These are phyloP conservation scores for Amanita rubescens DNA, from an alignment of 768 basidiomycete genomes.

Conservation along the genomic window DNA sequence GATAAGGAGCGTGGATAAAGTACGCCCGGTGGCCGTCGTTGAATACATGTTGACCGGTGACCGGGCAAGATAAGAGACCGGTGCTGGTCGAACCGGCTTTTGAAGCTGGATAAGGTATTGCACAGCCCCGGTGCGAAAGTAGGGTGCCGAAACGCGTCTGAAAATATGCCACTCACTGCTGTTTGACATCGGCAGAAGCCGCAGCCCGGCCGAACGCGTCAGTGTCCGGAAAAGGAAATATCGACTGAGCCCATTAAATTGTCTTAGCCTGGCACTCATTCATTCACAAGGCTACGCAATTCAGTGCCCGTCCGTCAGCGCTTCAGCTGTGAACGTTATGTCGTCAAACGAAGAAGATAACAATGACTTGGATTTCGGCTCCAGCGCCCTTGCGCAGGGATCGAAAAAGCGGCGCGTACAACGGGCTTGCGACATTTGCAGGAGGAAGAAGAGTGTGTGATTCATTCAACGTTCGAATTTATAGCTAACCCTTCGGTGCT, in stretches of 20 bases:
- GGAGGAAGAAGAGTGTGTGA: slow-evolving; percentile 72
- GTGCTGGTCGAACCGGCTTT: too few relatives aligned
- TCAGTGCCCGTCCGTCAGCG: neutral
- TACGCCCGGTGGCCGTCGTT: too few relatives aligned
- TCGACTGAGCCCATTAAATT: neutral
- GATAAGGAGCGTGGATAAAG: too few relatives aligned
- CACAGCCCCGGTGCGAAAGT: too few relatives aligned
- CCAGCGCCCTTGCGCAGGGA: slow-evolving; percentile 21
- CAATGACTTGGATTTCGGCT: slow-evolving; percentile 33
- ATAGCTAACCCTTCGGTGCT: neutral
- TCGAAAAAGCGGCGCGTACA: slow-evolving; percentile 68
- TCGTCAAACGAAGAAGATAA: slow-evolving; percentile 64
- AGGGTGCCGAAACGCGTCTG: too few relatives aligned
- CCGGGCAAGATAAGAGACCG: too few relatives aligned
- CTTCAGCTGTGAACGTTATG: slow-evolving; percentile 25
- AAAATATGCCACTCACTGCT: too few relatives aligned
- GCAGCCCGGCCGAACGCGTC: neutral
- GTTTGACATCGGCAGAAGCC: too few relatives aligned
- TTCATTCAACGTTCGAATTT: neutral
- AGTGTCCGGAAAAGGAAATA: neutral
- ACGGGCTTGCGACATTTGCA: slow-evolving; percentile 76
- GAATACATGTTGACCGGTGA: too few relatives aligned
- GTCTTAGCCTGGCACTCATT: neutral
- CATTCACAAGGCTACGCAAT: neutral
- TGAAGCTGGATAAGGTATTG: too few relatives aligned